Evolutionary conservation across 2,329 filamentous ascomycete species (phyloP).

Genomic region (Fusarium sarcochroum): DNA sequence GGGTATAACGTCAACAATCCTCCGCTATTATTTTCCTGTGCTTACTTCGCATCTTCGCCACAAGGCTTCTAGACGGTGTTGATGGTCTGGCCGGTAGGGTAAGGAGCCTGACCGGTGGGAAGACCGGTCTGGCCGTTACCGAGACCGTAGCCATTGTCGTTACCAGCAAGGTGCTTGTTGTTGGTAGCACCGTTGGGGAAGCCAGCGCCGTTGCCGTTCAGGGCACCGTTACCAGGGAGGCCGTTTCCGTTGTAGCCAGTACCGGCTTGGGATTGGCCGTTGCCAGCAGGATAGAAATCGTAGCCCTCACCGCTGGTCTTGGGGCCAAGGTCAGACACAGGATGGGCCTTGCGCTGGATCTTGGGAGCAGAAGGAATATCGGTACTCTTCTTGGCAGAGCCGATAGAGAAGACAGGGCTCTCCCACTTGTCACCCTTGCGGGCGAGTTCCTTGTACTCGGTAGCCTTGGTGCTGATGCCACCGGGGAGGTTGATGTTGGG

Average conservation of each 20-base stretch:
- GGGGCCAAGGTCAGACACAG: slow-evolving; percentile 26
- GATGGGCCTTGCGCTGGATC: slow-evolving; percentile 62
- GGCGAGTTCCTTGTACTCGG: slow-evolving; percentile 91
- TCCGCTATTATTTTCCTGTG: slow-evolving; percentile 13
- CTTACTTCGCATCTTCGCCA: slow-evolving; percentile 9
- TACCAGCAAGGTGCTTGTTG: slow-evolving; percentile 30
- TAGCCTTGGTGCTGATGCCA: slow-evolving; percentile 93
- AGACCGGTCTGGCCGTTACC: slow-evolving; percentile 16
- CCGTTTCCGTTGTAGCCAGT: no score
- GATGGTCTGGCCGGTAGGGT: slow-evolving; percentile 31
- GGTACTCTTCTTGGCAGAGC: slow-evolving; percentile 78
- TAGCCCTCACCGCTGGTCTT: slow-evolving; percentile 30
- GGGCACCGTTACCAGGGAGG: slow-evolving; percentile 26
- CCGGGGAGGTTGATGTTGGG: slow-evolving; percentile 83
- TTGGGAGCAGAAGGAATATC: slow-evolving; percentile 75
- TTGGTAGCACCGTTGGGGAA: slow-evolving; percentile 20
- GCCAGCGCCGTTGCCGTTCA: slow-evolving; percentile 36
- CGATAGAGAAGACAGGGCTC: slow-evolving; percentile 92
- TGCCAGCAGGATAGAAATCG: slow-evolving; percentile 34
- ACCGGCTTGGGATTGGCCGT: slow-evolving; percentile 24
- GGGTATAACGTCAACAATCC: slow-evolving; percentile 45
- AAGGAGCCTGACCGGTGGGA: slow-evolving; percentile 12
- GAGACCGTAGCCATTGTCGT: slow-evolving; percentile 32
- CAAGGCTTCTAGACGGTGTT: slow-evolving; percentile 37
- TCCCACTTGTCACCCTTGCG: slow-evolving; percentile 94